Evolutionary conservation across 2,329 filamentous ascomycete genomes (phyloP), one percentile per base, ranked within the genome.

Genomic region (Zasmidium citrigriseum): DNA sequence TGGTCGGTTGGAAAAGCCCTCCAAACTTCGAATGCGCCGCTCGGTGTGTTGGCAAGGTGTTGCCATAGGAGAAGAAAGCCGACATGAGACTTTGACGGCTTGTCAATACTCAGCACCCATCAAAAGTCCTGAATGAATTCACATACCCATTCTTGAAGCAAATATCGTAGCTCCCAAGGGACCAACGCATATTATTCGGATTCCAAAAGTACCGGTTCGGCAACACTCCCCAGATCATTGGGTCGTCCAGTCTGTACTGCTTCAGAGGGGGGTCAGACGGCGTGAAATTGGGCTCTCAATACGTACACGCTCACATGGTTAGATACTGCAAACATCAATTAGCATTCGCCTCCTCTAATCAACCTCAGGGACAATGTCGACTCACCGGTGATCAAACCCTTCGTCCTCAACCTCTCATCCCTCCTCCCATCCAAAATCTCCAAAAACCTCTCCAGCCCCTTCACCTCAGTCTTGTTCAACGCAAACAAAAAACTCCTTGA

Each of bases 81-180:
- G 87, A 86, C 3, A 88, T 76, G 41, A 84, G 72, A 71, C 91
- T 93, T 60, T 20, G 59, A 24, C 29, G 46, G 10, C 50, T 54
- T 38, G 34, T 56, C 34, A 57, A 34, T 27, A 34, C 23, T 16
- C 45, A 57, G 54, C 34, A 44, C 58, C 70, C 45, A 70, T n/a
- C 24, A 27, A 23, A 14, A 9, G 16, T 2, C 46, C 29, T 4
- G 20, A 24, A 12, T 22, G 21, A 50, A 38, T 20, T 29, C 3
- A 55, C 52, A 38, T 54, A 95, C 91, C 86, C 88, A 72, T 91
- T 93, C 69, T 88, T 88, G 75, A 96, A 99, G 77, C 93, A 97
- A 60, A 99, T 93, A 75, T 99, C 95, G 73, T 97, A 91, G 68
- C 92, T 96, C 22, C 91, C 95, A 55, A 99, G 83, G 10, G 88